phyloP scores from a whole-genome alignment of 2,329 filamentous ascomycete genomes.

The Taxawa tesnikishii region DNA sequence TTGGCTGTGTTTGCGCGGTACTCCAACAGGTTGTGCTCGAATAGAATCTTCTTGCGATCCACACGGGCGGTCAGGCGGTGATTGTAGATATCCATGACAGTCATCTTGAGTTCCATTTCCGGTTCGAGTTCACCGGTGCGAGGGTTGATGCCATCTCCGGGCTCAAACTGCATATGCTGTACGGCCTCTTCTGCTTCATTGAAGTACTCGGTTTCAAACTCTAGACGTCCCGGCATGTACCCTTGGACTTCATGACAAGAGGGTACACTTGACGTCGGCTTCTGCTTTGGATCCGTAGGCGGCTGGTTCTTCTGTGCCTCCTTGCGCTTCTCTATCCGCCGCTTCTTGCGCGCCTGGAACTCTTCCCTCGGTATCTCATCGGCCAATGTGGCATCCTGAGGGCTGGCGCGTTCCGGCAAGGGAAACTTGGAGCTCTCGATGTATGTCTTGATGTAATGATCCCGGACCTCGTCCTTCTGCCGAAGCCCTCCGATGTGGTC shows the following conservation, averaged over 20 bases:
- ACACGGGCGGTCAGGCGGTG: constrained; percentile 78
- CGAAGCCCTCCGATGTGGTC: constrained; percentile 96
- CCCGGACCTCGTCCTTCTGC: constrained; percentile 86
- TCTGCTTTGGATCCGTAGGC: constrained; percentile 79
- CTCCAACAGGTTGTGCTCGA: constrained; percentile 86
- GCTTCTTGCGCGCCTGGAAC: constrained; percentile 87
- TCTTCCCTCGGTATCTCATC: constrained; percentile 77
- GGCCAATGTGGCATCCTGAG: constrained; percentile 64
- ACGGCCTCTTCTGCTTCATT: constrained; percentile 98
- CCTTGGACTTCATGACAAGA: constrained; percentile 96
- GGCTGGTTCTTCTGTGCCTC: constrained; percentile 76
- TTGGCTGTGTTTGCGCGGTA: constrained; percentile 81
- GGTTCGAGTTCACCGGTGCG: constrained; percentile 77
- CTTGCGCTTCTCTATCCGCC: constrained; percentile 81
- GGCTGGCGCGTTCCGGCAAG: constrained; percentile 73
- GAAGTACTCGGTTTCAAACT: constrained; percentile 95
- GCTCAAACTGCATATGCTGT: constrained; percentile 96
- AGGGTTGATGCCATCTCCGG: constrained; percentile 82
- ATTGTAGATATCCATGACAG: constrained; percentile 98
- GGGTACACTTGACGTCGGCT: constrained; percentile 88
- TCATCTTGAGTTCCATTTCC: constrained; percentile 95
- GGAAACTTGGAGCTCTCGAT: constrained; percentile 76
- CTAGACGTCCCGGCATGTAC: constrained; percentile 93
- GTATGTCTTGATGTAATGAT: constrained; percentile 86
- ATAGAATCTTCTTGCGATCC: constrained; percentile 91